Evolutionary conservation across 2,329 filamentous ascomycete species (phyloP).

Genomic region (Dryadomyces sulphureus): DNA sequence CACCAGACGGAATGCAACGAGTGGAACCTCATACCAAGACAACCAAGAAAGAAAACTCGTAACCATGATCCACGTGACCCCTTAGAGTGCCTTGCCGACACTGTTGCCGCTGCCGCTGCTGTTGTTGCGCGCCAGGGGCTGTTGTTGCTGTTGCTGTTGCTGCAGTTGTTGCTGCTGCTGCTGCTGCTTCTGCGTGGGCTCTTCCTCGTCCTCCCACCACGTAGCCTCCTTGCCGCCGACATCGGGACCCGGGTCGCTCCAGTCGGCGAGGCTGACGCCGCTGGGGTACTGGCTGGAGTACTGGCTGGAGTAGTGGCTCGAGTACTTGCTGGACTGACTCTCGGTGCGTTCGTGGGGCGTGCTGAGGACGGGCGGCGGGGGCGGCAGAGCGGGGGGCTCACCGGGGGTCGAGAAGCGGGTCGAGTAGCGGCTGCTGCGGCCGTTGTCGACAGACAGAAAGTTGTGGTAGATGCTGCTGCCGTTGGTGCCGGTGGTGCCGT

Average conservation of each 20-base stretch:
- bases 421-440: neutral
- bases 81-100: slow-evolving; percentile 12
- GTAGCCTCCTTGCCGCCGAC: slow-evolving; percentile 20
- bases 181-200: slow-evolving; percentile 2
- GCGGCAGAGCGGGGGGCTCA: slow-evolving; percentile 2
- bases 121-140: slow-evolving; percentile 5
- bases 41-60: neutral
- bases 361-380: slow-evolving; percentile 14
- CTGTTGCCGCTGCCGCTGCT: slow-evolving; percentile 8
- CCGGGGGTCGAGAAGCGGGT: slow-evolving; percentile 1
- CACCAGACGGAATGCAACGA: neutral
- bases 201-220: slow-evolving; percentile 16
- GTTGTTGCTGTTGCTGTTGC: neutral
- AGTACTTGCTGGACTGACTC: slow-evolving; percentile 31
- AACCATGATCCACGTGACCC: neutral
- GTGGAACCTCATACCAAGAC: neutral
- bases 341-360: slow-evolving; percentile 21
- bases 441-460: neutral
- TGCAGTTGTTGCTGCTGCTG: neutral
- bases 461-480: slow-evolving; percentile 1
- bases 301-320: slow-evolving; percentile 34
- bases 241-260: slow-evolving; percentile 40
- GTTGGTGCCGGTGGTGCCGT: slow-evolving; percentile 13
- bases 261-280: slow-evolving; percentile 29
- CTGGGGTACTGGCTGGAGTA: slow-evolving; percentile 36